A percentile compares a stretch with the other conserved stretches of the same genome.
These are phyloP conservation scores for Ascochyta pisi DNA, from an alignment of 2,329 filamentous ascomycete genomes.

Conservation along the genomic window DNA sequence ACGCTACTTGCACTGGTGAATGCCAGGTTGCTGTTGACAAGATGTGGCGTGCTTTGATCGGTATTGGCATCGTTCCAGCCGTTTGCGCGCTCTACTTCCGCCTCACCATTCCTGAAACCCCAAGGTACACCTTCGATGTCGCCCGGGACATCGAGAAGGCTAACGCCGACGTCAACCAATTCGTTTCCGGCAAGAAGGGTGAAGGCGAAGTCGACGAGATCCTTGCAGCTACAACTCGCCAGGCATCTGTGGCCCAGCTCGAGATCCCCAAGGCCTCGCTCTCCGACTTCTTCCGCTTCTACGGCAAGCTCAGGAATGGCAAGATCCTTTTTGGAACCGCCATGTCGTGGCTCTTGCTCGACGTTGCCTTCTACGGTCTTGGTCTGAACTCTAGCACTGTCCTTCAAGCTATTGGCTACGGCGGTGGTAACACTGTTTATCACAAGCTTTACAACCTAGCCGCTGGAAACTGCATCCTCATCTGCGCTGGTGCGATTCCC, in stretches of 20 bases:
- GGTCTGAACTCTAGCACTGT: conserved; percentile 78
- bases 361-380: conserved; percentile 65
- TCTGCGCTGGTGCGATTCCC: conserved; percentile 78
- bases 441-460: conserved; percentile 75
- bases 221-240: conserved; percentile 64
- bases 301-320: conserved; percentile 73
- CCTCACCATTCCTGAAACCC: conserved; percentile 52
- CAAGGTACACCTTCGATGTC: conserved; percentile 53
- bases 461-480: conserved; percentile 78
- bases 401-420: conserved; percentile 71
- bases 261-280: conserved; percentile 74
- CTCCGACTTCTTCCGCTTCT: conserved; percentile 74
- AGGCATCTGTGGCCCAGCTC: conserved; percentile 62
- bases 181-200: conserved; percentile 68
- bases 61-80: conserved; percentile 51
- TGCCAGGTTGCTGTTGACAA: conserved; percentile 48
- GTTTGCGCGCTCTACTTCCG: conserved; percentile 52
- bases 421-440: conserved; percentile 70
- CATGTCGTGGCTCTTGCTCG: conserved; percentile 73
- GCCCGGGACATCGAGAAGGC: conserved; percentile 57
- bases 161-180: conserved; percentile 75
- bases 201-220: conserved; percentile 73
- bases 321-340: conserved; percentile 79
- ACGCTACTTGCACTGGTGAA: conserved; percentile 37
- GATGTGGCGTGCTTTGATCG: conserved; percentile 53